Percentiles rank a stretch among this genome's conserved stretches.
These are phyloP conservation scores for Lactarius hatsudake DNA, from an alignment of 768 basidiomycete genomes.

Conservation along the genomic window DNA sequence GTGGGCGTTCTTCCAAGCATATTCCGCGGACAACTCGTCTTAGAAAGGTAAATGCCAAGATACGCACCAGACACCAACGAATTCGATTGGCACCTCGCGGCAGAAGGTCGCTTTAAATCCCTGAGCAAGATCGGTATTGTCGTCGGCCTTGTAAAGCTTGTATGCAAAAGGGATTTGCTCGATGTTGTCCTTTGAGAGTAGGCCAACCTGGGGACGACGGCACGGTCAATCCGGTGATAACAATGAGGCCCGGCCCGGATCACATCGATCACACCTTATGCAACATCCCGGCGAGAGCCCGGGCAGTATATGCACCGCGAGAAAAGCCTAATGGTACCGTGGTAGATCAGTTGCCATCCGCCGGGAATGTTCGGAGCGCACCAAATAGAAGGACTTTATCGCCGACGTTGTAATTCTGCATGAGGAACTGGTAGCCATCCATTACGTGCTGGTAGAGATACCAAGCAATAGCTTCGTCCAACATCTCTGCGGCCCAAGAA, in stretches of 20 bases:
- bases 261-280: constrained; percentile 43
- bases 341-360: constrained; percentile 4
- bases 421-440: constrained; percentile 73
- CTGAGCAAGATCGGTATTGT: constrained; percentile 47
- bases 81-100: constrained; percentile 65
- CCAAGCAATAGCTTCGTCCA: constrained; percentile 76
- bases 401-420: constrained; percentile 72
- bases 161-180: constrained; percentile 75
- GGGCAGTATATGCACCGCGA: constrained; percentile 61
- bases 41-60: not conserved
- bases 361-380: constrained; percentile 29
- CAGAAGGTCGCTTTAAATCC: constrained; percentile 77
- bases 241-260: not conserved
- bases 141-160: constrained; percentile 59
- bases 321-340: constrained; percentile 60
- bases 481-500: constrained; percentile 53
- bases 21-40: not conserved
- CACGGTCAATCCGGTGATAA: not conserved
- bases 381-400: constrained; percentile 77
- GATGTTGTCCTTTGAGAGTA: constrained; percentile 64
- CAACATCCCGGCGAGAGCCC: constrained; percentile 74
- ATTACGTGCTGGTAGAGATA: constrained; percentile 70
- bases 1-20: not conserved
- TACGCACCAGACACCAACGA: constrained; percentile 72
- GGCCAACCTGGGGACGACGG: constrained; percentile 51